phyloP scores from a whole-genome alignment of 176 grass and related monocot species.

The bread wheat (Triticum aestivum) region IWGSC_CS_RefSeq_v2.1 NC_057800.1:660259429-660259928 shows the following conservation, averaged over 20 bases:
- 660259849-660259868: background rate
- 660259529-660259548: too few relatives aligned
- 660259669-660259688: slow-evolving; percentile 13
- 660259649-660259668: background rate
- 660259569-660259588: too few relatives aligned
- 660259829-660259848: background rate
- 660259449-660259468: too few relatives aligned
- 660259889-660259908: background rate
- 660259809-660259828: background rate
- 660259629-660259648: too few relatives aligned
- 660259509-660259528: too few relatives aligned
- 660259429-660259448: too few relatives aligned
- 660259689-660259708: background rate
- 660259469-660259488: too few relatives aligned
- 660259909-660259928: background rate
- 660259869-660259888: background rate
- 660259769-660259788: background rate
- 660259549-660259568: too few relatives aligned
- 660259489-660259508: too few relatives aligned
- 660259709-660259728: background rate
- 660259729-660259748: background rate
- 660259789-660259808: background rate
- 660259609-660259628: too few relatives aligned
- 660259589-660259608: too few relatives aligned
- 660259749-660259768: background rate